These are phyloP conservation scores for Macrolepiota fuliginosa DNA, from an alignment of 768 basidiomycete species.

Conservation along the genomic window DNA sequence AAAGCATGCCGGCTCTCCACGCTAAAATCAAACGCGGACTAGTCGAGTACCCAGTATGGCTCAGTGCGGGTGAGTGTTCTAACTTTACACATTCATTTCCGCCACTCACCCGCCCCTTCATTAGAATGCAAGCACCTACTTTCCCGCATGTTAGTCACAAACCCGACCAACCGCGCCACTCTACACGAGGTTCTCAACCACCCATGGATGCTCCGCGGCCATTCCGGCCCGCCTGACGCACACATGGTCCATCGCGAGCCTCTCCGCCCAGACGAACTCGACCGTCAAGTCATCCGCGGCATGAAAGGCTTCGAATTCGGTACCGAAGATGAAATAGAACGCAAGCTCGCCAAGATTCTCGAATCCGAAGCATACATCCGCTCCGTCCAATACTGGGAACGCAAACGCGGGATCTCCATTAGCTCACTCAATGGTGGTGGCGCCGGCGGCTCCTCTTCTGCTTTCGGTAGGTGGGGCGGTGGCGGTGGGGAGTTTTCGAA, in stretches of 20 bases:
- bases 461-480: constrained; percentile 34
- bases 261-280: constrained; percentile 84
- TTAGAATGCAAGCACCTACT: constrained; percentile 93
- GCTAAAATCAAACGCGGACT: constrained; percentile 98
- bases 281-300: constrained; percentile 77
- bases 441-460: constrained; percentile 14
- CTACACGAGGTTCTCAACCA: constrained; percentile 84
- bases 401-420: constrained; percentile 44
- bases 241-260: constrained; percentile 91
- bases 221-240: constrained; percentile 72
- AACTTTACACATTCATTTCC: background rate
- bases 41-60: constrained; percentile 97
- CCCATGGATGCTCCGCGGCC: constrained; percentile 92
- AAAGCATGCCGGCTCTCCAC: constrained; percentile 98
- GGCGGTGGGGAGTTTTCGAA: constrained; percentile 58
- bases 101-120: constrained; percentile 10
- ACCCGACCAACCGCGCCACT: constrained; percentile 79
- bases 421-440: constrained; percentile 28
- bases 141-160: constrained; percentile 94
- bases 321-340: constrained; percentile 80
- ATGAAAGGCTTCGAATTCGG: constrained; percentile 99
- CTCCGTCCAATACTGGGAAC: constrained; percentile 77
- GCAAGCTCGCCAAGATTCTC: constrained; percentile 67
- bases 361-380: constrained; percentile 75
- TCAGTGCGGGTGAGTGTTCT: constrained; percentile 73